Percentiles rank a stretch among this genome's conserved stretches.
Conservation (phyloP, 352 stramenopile genomes). For the Globisporangium canariense region DNA sequence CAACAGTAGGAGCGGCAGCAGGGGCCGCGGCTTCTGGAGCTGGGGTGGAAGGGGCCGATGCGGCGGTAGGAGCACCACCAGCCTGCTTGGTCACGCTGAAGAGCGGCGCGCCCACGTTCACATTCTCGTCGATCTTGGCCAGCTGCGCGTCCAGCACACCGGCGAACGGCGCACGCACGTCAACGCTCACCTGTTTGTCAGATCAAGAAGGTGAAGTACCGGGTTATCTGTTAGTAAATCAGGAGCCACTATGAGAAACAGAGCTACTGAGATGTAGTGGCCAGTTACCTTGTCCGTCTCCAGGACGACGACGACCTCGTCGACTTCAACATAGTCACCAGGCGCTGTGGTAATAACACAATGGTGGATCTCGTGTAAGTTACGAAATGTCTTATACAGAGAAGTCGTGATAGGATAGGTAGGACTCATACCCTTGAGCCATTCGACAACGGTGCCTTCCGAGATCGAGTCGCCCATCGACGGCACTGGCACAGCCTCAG, state of each 20-base stretch:
- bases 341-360: slow-evolving; percentile 32
- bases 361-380: neutral
- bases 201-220: neutral
- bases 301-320: slow-evolving; percentile 97
- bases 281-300: slow-evolving; percentile 97
- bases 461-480: slow-evolving; percentile 97
- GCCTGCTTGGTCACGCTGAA: slow-evolving; percentile 73
- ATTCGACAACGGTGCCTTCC: slow-evolving; percentile 97
- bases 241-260: neutral
- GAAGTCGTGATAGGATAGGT: neutral
- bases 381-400: neutral
- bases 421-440: slow-evolving; percentile 76
- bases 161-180: slow-evolving; percentile 88
- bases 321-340: slow-evolving; percentile 92
- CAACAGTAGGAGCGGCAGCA: slow-evolving; percentile 9
- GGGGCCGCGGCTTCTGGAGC: slow-evolving; percentile 14
- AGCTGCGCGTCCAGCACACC: slow-evolving; percentile 91
- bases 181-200: slow-evolving; percentile 76
- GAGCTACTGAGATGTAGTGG: neutral
- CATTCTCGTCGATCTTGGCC: slow-evolving; percentile 93
- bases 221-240: neutral
- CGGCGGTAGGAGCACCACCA: slow-evolving; percentile 20
- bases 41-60: slow-evolving; percentile 4
- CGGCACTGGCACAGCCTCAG: slow-evolving; percentile 71
- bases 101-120: slow-evolving; percentile 93